Evolutionary conservation across 768 basidiomycete species (phyloP).

Genomic region (Lactarius evosmus): DNA sequence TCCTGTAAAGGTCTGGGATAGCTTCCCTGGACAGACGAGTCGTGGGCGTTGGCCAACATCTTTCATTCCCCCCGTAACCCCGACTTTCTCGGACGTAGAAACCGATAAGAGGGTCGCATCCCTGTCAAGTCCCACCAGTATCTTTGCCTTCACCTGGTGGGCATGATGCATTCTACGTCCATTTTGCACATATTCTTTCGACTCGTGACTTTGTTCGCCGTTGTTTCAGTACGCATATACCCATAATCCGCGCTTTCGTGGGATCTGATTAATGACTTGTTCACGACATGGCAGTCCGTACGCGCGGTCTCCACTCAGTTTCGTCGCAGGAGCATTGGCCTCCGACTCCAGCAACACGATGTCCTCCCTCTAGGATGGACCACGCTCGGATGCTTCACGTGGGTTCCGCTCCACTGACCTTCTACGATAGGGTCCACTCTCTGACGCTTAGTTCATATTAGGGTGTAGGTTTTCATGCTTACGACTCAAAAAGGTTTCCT

Average conservation of each 20-base stretch:
- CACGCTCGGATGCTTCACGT: conserved; percentile 62
- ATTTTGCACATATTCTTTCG: conserved; percentile 8
- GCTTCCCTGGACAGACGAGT: conserved; percentile 6
- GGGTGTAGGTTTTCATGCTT: conserved; percentile 41
- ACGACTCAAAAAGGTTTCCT: background rate
- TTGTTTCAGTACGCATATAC: conserved; percentile 1
- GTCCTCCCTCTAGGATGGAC: conserved; percentile 55
- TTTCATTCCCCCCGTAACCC: background rate
- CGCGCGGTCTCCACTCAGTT: background rate
- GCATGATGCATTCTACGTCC: conserved; percentile 15
- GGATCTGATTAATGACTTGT: background rate
- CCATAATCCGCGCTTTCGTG: background rate
- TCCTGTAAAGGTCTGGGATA: background rate
- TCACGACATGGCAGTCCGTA: conserved; percentile 2
- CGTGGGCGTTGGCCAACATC: background rate
- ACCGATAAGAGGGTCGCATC: conserved; percentile 4
- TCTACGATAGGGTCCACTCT: conserved; percentile 24
- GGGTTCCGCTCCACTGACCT: conserved; percentile 24
- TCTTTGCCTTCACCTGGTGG: conserved; percentile 16
- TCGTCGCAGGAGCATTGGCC: conserved; percentile 4
- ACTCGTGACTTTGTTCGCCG: background rate
- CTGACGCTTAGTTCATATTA: conserved; percentile 36
- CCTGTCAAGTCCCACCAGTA: background rate
- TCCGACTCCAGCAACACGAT: conserved; percentile 9
- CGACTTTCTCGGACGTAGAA: background rate